These are phyloP conservation scores for Anisodus tanguticus DNA, from an alignment of 257 asterid genomes.

Conservation along the genomic window DNA sequence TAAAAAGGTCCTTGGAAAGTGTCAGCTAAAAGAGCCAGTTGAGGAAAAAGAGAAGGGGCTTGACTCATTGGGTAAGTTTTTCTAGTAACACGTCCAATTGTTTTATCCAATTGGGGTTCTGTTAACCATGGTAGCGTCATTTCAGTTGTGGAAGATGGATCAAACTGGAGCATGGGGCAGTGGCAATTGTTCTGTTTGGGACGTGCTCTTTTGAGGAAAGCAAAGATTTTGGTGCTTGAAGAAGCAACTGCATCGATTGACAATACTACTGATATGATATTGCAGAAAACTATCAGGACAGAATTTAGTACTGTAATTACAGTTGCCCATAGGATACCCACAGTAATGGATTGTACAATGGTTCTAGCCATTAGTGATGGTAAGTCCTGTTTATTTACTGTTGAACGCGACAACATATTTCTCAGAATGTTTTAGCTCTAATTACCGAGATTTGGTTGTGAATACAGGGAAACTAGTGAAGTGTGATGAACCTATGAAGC, in stretches of 20 bases:
- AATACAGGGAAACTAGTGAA: constrained; percentile 73
- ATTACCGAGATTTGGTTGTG: neutral
- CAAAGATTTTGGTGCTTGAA: constrained; percentile 84
- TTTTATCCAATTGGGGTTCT: neutral
- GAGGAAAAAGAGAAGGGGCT: constrained; percentile 79
- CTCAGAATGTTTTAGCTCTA: neutral
- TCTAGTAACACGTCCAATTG: neutral
- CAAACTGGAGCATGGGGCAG: constrained; percentile 99
- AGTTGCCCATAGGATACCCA: constrained; percentile 94
- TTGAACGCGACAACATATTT: neutral
- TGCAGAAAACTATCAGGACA: constrained; percentile 81
- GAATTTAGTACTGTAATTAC: constrained; percentile 93
- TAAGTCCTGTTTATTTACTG: constrained; percentile 38
- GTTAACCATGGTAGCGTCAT: neutral
- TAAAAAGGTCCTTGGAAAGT: constrained; percentile 73
- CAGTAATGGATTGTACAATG: constrained; percentile 94
- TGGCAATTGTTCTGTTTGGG: constrained; percentile 88
- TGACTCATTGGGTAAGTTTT: constrained; percentile 72
- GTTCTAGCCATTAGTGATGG: constrained; percentile 93
- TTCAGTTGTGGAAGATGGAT: constrained; percentile 90
- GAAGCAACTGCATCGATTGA: constrained; percentile 98
- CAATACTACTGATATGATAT: constrained; percentile 83
- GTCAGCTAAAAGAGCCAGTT: constrained; percentile 85
- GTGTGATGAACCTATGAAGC: constrained; percentile 75
- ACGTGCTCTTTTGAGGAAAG: constrained; percentile 76